These are phyloP conservation scores for Fusarium nisikadoi DNA, from an alignment of 2,329 filamentous ascomycete species.

Conservation along the genomic window DNA sequence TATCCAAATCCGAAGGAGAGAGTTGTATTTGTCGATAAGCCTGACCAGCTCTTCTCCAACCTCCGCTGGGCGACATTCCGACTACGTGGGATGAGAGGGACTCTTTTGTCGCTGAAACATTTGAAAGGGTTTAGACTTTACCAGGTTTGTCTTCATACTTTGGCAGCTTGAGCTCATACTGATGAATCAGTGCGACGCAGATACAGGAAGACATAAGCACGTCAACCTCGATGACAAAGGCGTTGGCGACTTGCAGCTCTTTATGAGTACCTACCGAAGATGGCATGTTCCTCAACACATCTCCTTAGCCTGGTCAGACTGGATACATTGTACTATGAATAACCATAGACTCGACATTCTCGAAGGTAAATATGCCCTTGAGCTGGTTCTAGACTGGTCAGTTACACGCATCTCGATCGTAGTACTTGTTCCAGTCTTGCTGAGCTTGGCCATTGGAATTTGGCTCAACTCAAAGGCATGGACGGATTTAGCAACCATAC, in stretches of 20 bases:
- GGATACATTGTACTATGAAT: neutral
- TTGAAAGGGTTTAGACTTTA: neutral
- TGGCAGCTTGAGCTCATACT: neutral
- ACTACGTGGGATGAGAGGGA: neutral
- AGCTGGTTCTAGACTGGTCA: neutral
- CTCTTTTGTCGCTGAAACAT: neutral
- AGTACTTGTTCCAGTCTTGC: neutral
- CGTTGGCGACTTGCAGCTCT: neutral
- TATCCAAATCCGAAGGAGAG: neutral
- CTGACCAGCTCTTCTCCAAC: neutral
- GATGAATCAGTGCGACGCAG: fast-evolving
- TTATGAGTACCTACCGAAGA: fast-evolving
- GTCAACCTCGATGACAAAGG: neutral
- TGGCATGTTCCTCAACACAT: neutral
- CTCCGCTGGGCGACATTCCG: neutral
- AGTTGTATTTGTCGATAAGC: neutral
- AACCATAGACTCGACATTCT: fast-evolving
- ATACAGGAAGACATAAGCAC: fast-evolving
- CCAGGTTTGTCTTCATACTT: neutral
- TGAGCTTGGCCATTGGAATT: neutral
- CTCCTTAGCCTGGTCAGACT: neutral
- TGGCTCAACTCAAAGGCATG: neutral
- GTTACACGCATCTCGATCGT: neutral
- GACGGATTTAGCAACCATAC: neutral
- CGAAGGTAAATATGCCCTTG: neutral